Conservation (phyloP, 345 rosid species). For the Ceriops zippeliana region DNA sequence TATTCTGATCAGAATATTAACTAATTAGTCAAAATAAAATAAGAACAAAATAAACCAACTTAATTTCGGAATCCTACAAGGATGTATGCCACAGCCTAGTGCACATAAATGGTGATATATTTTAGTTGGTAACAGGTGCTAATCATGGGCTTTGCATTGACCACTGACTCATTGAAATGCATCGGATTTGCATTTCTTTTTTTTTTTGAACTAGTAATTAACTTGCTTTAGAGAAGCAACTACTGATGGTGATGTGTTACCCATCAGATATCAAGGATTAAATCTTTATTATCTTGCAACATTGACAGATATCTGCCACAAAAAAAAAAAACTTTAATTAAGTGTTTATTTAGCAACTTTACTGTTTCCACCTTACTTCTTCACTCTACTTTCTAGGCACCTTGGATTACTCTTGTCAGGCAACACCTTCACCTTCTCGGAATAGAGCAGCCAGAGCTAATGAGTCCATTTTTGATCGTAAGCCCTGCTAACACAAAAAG, state of each 20-base stretch:
- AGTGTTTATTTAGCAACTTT: too few relatives aligned
- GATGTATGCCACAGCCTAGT: too few relatives aligned
- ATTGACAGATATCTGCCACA: too few relatives aligned
- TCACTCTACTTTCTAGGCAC: slow-evolving; percentile 37
- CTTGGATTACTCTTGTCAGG: slow-evolving; percentile 42
- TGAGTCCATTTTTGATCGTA: slow-evolving; percentile 52
- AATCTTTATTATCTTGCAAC: neutral
- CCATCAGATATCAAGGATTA: slow-evolving; percentile 4
- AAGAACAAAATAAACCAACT: too few relatives aligned
- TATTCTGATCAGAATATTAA: too few relatives aligned
- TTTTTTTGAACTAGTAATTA: neutral
- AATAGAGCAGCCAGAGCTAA: slow-evolving; percentile 34
- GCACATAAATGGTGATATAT: neutral
- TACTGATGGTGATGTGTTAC: neutral
- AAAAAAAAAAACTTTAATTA: too few relatives aligned
- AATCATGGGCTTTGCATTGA: neutral
- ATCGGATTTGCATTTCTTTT: too few relatives aligned
- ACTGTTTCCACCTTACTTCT: neutral
- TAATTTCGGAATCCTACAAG: too few relatives aligned
- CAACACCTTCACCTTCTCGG: slow-evolving; percentile 45
- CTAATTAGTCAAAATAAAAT: too few relatives aligned
- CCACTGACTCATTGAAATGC: neutral
- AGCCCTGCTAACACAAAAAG: slow-evolving; percentile 1
- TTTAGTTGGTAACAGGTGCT: neutral
- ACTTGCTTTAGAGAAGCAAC: neutral